Percentiles rank a stretch among this genome's conserved stretches.
Conservation (phyloP, 495 filamentous ascomycete genomes). For the Podospora pseudocomata region DNA sequence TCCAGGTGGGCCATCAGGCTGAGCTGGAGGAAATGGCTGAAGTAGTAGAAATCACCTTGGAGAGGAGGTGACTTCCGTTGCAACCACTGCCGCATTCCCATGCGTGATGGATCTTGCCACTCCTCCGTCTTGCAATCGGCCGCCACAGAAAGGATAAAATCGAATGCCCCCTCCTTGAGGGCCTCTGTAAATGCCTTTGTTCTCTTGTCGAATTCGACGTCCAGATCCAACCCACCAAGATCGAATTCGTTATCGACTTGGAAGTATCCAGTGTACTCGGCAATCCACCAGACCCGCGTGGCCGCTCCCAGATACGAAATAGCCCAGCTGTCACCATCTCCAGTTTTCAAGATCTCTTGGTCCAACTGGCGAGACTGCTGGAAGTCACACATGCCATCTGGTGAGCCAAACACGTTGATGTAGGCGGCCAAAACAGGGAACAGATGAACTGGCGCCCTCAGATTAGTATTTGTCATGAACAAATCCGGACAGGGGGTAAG, state of each 20-base stretch:
- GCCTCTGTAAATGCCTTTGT: constrained; percentile 67
- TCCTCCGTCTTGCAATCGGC: constrained; percentile 65
- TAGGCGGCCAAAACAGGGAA: constrained; percentile 71
- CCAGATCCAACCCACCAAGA: constrained; percentile 50
- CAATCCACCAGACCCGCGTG: constrained; percentile 75
- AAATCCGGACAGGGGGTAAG: background rate
- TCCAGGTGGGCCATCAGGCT: constrained; percentile 78
- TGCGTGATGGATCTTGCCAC: constrained; percentile 78
- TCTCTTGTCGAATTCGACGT: constrained; percentile 63
- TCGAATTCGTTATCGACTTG: constrained; percentile 63
- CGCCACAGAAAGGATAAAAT: constrained; percentile 81
- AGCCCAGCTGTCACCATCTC: constrained; percentile 63
- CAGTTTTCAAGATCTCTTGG: constrained; percentile 56
- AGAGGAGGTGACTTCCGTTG: constrained; percentile 70
- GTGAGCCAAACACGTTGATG: constrained; percentile 69
- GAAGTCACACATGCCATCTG: constrained; percentile 56
- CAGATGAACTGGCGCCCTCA: constrained; percentile 63
- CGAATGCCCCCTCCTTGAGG: constrained; percentile 86
- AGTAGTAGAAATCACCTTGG: constrained; percentile 56
- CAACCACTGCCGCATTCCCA: constrained; percentile 69
- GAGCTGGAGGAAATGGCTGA: constrained; percentile 60
- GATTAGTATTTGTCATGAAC: background rate
- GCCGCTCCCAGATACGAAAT: constrained; percentile 73
- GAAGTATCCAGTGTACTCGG: constrained; percentile 88
- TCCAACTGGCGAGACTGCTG: constrained; percentile 67